Evolutionary conservation across 2,329 filamentous ascomycete genomes (phyloP), one percentile per base, ranked within the genome.

Genomic region (Fusarium clavum): DNA sequence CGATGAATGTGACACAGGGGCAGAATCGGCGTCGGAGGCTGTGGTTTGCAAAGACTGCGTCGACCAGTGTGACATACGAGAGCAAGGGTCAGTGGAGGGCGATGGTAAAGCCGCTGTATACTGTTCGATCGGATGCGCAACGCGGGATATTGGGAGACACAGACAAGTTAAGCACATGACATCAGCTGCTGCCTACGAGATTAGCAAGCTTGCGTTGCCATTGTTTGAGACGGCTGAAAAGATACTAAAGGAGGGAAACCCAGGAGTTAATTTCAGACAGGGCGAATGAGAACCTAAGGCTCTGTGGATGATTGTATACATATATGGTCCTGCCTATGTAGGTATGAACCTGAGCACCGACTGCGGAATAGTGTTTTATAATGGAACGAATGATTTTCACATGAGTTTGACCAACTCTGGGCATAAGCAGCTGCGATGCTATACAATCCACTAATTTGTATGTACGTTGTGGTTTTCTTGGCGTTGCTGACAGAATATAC

Each of bases 41-140:
- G 79, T 83, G 11, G 77, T 80, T 22, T 86, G 84, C 70, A 79
- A 77, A 52, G 79, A 82, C 55, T 86, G 84, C 55, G 68, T 84
- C 1, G 75, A 72, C 8, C 66, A 81, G 51, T 53, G 49, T 16
- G 49, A 53, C n/a, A 53, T 53, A 29, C 34, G 49, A 18, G 49
- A 53, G n/a, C 49, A 53, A 43, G 49, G 49, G 18, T 53, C 49
- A 14, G 49, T 53, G 13, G 49, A 53, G 24, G 49, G 38, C 2
- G 49, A 53, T 29, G 49, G 49, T 3, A 53, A 20, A 27, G 79
- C 79, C 0, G 43, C 65, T 3, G 51, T 81, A 8, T 85, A 82
- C 66, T 86, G 84, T 71, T 82, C 82, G 10, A 69, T 77, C 29
- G 72, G 76, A 32, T 86, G 84, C 69, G 83, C 82, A n/a, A 73